phyloP scores from a whole-genome alignment of 306 rosid species.

The Quillaja saponaria region DNA sequence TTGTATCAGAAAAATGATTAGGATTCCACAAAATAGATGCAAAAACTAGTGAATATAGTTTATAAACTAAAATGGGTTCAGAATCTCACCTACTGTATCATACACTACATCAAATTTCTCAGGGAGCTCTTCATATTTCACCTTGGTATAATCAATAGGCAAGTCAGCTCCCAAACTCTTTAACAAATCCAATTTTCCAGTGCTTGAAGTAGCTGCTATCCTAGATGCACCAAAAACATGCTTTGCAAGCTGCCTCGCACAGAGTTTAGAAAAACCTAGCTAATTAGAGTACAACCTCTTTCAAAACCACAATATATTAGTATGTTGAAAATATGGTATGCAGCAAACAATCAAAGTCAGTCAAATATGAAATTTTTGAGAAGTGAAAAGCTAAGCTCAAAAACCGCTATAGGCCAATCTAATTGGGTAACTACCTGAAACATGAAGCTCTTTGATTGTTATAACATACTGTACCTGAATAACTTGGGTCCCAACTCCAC shows the following conservation, averaged over 20 bases:
- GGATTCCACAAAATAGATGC: neutral
- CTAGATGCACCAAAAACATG: constrained; percentile 65
- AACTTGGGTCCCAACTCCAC: constrained; percentile 61
- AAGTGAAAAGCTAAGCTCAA: neutral
- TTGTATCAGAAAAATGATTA: neutral
- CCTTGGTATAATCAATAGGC: constrained; percentile 62
- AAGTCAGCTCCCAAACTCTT: constrained; percentile 63
- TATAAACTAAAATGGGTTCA: neutral
- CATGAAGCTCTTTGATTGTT: neutral
- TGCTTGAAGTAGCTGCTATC: constrained; percentile 70
- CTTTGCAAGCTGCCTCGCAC: constrained; percentile 53
- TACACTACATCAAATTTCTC: constrained; percentile 75
- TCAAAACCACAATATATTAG: neutral
- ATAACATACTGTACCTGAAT: constrained; percentile 49
- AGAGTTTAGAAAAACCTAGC: no score
- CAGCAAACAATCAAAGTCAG: neutral
- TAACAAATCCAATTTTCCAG: constrained; percentile 48
- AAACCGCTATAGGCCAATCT: neutral
- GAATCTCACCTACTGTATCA: constrained; percentile 60
- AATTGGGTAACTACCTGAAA: neutral
- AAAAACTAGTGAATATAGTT: neutral
- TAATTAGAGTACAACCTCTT: neutral
- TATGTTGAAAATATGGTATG: neutral
- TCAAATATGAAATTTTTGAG: neutral
- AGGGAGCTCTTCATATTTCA: constrained; percentile 48